Evolutionary conservation across 1,139 yeast species (phyloP).

Genomic region (Geotrichum macrosporum): DNA sequence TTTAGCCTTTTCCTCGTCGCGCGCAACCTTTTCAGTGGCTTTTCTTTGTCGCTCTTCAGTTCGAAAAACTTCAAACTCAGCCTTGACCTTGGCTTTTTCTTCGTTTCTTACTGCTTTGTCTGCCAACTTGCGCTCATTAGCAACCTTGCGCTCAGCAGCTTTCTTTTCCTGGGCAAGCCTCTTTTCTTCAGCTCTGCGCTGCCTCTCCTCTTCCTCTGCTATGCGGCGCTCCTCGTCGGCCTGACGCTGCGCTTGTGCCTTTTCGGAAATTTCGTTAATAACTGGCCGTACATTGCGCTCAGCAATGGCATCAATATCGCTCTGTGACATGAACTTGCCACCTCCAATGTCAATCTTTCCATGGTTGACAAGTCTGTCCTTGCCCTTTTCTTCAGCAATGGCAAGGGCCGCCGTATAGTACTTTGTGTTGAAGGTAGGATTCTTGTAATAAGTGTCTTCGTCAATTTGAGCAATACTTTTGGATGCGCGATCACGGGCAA

Average conservation of each 20-base stretch:
- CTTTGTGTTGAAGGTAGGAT: slow-evolving; percentile 35
- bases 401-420: slow-evolving; percentile 40
- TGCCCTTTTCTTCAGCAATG: slow-evolving; percentile 64
- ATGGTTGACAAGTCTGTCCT: slow-evolving; percentile 49
- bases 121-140: slow-evolving; percentile 31
- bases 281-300: slow-evolving; percentile 77
- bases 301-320: slow-evolving; percentile 81
- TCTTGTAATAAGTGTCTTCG: slow-evolving; percentile 38
- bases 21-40: slow-evolving; percentile 21
- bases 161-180: slow-evolving; percentile 25
- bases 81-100: slow-evolving; percentile 29
- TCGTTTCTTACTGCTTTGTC: slow-evolving; percentile 29
- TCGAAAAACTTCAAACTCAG: slow-evolving; percentile 12
- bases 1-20: slow-evolving; percentile 14
- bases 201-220: slow-evolving; percentile 48
- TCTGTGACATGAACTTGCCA: slow-evolving; percentile 71
- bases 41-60: slow-evolving; percentile 26
- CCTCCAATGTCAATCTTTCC: slow-evolving; percentile 83
- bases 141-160: slow-evolving; percentile 30
- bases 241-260: slow-evolving; percentile 69
- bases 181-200: slow-evolving; percentile 39
- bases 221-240: slow-evolving; percentile 57
- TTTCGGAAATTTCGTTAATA: slow-evolving; percentile 64
- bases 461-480: slow-evolving; percentile 39
- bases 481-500: slow-evolving; percentile 39